Conservation (phyloP, 2,329 filamentous ascomycete species). For the Bipolaris gigantea region DNA sequence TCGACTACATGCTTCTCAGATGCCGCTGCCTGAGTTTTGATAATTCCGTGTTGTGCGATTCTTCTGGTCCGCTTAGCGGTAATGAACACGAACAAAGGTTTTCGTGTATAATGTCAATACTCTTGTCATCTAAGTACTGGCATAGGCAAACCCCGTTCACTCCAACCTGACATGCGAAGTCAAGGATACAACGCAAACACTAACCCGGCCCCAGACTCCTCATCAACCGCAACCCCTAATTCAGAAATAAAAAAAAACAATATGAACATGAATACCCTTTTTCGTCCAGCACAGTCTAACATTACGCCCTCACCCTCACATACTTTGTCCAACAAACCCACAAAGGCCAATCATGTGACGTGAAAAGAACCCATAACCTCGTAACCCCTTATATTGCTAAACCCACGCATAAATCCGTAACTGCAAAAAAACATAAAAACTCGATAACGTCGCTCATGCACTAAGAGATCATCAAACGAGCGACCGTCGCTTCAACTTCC, state of each 20-base stretch:
- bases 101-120: too few relatives aligned
- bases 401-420: background rate
- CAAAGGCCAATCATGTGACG: too few relatives aligned
- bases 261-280: too few relatives aligned
- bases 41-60: too few relatives aligned
- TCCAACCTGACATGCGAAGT: background rate
- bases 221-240: background rate
- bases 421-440: background rate
- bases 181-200: background rate
- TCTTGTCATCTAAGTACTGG: too few relatives aligned
- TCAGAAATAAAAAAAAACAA: too few relatives aligned
- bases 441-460: too few relatives aligned
- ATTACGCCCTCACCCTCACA: too few relatives aligned
- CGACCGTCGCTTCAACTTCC: conserved; percentile 20
- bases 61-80: too few relatives aligned
- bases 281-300: too few relatives aligned
- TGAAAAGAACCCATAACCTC: background rate
- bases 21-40: background rate
- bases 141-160: background rate
- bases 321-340: background rate
- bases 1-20: background rate
- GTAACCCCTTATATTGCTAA: background rate
- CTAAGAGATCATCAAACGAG: background rate
- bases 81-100: too few relatives aligned
- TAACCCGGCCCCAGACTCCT: background rate